phyloP scores from a whole-genome alignment of 306 rosid species.

The Medicago arabica region DNA sequence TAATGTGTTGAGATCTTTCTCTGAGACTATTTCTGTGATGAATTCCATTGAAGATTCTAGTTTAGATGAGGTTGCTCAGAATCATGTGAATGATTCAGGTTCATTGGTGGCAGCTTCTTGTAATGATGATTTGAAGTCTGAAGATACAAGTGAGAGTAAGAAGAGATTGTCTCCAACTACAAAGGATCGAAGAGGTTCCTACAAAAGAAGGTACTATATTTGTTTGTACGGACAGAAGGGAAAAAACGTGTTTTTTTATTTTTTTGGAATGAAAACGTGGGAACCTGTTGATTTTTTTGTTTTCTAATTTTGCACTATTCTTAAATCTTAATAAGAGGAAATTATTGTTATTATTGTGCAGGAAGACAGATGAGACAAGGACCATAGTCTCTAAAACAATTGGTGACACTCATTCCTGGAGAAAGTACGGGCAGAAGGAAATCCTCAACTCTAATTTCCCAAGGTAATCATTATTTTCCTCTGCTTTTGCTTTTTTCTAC shows the following conservation, averaged over 20 bases:
- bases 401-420: conserved; percentile 76
- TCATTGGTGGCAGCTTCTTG: conserved; percentile 12
- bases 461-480: conserved; percentile 56
- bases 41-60: conserved; percentile 16
- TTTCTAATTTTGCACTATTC: background rate
- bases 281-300: background rate
- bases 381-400: conserved; percentile 15
- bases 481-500: background rate
- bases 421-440: conserved; percentile 90
- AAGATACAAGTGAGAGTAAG: conserved; percentile 53
- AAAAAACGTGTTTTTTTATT: background rate
- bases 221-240: conserved; percentile 45
- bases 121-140: conserved; percentile 52
- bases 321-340: background rate
- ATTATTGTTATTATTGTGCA: conserved; percentile 45
- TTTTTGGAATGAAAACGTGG: background rate
- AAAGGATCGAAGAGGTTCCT: conserved; percentile 70
- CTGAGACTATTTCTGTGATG: conserved; percentile 51
- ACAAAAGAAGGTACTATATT: conserved; percentile 67
- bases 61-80: background rate
- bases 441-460: conserved; percentile 76
- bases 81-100: conserved; percentile 23
- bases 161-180: conserved; percentile 38
- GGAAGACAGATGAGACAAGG: conserved; percentile 57
- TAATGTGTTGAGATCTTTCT: conserved; percentile 54